Percentiles rank a stretch among this genome's conserved stretches.
Evolutionary conservation across 179 eudicot genomes (phyloP).

Genomic region (Camellia oleifera): DNA sequence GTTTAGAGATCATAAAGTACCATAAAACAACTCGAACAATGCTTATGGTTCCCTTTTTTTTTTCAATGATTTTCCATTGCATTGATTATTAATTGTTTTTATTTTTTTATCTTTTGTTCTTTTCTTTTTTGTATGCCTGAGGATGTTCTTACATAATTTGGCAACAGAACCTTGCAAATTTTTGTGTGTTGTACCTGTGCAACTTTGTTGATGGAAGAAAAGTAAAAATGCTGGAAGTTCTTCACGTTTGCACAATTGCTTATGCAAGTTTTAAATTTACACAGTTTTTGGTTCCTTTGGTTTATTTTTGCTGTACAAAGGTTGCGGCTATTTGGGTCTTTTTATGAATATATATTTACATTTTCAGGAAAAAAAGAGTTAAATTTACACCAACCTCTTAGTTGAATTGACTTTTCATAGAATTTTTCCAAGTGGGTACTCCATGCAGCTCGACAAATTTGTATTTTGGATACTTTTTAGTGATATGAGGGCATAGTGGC

Average conservation of each 20-base stretch:
- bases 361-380: no score
- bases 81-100: background rate
- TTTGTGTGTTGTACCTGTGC: constrained; percentile 53
- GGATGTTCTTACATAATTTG: constrained; percentile 15
- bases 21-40: background rate
- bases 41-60: background rate
- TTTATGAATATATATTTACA: no score
- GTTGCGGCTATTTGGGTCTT: no score
- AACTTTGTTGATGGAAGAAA: constrained; percentile 45
- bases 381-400: background rate
- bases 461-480: background rate
- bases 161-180: constrained; percentile 54
- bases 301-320: no score
- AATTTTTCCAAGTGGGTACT: background rate
- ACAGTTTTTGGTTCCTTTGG: no score
- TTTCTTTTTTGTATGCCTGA: background rate
- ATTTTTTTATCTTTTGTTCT: background rate
- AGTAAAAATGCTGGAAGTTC: constrained; percentile 30
- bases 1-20: background rate
- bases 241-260: constrained; percentile 29
- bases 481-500: background rate
- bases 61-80: background rate
- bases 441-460: no score
- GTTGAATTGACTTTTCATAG: background rate
- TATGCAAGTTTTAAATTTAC: background rate